Conservation (phyloP, 305 asterid species). For the Rubia tinctorum region DNA sequence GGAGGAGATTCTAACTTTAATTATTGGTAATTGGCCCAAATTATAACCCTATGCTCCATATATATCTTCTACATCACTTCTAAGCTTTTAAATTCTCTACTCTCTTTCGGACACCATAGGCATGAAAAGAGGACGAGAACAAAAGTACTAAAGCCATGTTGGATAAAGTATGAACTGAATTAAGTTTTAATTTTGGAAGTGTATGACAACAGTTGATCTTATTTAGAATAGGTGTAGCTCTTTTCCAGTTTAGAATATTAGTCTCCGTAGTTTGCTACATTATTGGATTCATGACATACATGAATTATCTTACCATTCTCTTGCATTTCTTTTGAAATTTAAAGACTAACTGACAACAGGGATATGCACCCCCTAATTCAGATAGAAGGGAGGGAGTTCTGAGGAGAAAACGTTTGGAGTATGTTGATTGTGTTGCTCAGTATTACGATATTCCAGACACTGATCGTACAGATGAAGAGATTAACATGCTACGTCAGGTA, state of each 20-base stretch:
- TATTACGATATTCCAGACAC: conserved; percentile 79
- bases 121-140: neutral
- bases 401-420: conserved; percentile 83
- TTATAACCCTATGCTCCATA: neutral
- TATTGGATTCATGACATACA: neutral
- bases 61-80: neutral
- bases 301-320: conserved; percentile 15
- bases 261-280: neutral
- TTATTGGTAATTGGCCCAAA: neutral
- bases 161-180: neutral
- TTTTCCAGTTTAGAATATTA: conserved; percentile 2
- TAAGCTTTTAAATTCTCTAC: neutral
- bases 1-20: neutral
- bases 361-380: conserved; percentile 99
- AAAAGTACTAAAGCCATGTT: neutral
- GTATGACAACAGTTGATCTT: neutral
- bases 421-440: conserved; percentile 88
- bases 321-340: conserved; percentile 35
- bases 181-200: neutral
- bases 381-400: conserved; percentile 98
- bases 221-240: neutral
- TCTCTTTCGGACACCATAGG: neutral
- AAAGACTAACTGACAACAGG: conserved; percentile 87
- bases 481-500: conserved; percentile 96
- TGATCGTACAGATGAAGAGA: conserved; percentile 94